Evolutionary conservation across 306 rosid species (phyloP).

Genomic region (Fagus crenata): DNA sequence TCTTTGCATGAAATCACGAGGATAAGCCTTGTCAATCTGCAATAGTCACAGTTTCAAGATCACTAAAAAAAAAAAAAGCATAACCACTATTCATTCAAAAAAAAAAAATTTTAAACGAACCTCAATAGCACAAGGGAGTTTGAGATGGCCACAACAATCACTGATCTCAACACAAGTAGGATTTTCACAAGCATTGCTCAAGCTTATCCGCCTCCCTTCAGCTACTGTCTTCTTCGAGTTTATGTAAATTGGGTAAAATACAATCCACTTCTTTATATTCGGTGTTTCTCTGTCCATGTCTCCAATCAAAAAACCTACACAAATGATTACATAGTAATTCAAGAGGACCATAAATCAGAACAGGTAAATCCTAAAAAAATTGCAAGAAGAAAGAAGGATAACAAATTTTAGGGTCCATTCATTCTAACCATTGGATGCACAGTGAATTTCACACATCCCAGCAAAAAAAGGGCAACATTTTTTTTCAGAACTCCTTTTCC

Average conservation of each 20-base stretch:
- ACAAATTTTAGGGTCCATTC: too few species aligned
- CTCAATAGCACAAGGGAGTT: conserved; percentile 76
- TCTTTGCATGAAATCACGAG: conserved; percentile 87
- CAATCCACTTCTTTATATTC: conserved; percentile 72
- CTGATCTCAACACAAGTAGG: conserved; percentile 83
- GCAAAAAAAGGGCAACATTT: too few species aligned
- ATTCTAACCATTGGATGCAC: too few species aligned
- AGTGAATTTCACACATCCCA: too few species aligned
- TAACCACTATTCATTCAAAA: not conserved
- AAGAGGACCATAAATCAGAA: not conserved
- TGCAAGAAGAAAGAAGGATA: too few species aligned
- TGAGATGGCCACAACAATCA: conserved; percentile 79
- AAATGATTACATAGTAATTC: not conserved
- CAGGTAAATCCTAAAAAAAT: not conserved
- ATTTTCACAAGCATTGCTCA: conserved; percentile 71
- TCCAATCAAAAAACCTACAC: conserved; percentile 20
- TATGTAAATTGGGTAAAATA: conserved; percentile 77
- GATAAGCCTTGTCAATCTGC: conserved; percentile 83
- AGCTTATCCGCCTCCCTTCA: conserved; percentile 76
- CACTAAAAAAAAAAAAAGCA: not conserved
- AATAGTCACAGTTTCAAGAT: conserved; percentile 7
- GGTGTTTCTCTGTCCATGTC: conserved; percentile 60
- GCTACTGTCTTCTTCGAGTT: conserved; percentile 85
- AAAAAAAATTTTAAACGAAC: conserved; percentile 26
- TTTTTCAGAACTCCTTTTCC: too few species aligned